phyloP scores from a whole-genome alignment of 345 rosid genomes.

The Eucalyptus curtisii region DNA sequence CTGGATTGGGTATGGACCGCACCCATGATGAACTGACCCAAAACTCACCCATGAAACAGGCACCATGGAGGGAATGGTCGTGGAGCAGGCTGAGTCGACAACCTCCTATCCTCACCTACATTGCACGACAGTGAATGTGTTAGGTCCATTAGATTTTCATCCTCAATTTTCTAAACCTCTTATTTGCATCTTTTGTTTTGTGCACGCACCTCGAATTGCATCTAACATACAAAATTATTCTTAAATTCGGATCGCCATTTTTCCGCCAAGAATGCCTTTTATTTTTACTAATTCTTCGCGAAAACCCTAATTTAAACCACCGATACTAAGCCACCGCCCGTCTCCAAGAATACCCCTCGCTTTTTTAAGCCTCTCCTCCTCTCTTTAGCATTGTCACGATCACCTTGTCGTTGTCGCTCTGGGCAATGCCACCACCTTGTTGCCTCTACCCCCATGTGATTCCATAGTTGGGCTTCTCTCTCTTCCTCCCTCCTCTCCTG shows the following conservation, averaged over 20 bases:
- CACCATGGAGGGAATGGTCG: background rate
- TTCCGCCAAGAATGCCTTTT: background rate
- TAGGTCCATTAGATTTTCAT: background rate
- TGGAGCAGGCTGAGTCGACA: background rate
- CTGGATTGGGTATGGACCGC: background rate
- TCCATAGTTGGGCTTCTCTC: background rate
- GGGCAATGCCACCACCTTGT: background rate
- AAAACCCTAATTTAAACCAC: background rate
- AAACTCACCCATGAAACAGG: background rate
- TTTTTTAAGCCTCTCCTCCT: background rate
- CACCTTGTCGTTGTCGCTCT: background rate
- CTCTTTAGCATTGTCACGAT: background rate
- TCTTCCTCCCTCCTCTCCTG: background rate
- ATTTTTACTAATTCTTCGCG: background rate
- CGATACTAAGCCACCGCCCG: background rate
- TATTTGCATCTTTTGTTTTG: background rate
- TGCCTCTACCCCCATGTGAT: background rate
- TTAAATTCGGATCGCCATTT: background rate
- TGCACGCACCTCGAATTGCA: background rate
- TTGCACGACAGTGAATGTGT: background rate
- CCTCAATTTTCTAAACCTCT: background rate
- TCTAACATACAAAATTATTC: background rate
- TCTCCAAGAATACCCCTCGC: background rate
- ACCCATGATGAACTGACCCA: background rate
- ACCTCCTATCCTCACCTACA: background rate